Percentiles rank a stretch among this genome's conserved stretches.
These are phyloP conservation scores for Linnemannia schmuckeri DNA, from an alignment of 192 early-diverging fungal species.

Conservation along the genomic window DNA sequence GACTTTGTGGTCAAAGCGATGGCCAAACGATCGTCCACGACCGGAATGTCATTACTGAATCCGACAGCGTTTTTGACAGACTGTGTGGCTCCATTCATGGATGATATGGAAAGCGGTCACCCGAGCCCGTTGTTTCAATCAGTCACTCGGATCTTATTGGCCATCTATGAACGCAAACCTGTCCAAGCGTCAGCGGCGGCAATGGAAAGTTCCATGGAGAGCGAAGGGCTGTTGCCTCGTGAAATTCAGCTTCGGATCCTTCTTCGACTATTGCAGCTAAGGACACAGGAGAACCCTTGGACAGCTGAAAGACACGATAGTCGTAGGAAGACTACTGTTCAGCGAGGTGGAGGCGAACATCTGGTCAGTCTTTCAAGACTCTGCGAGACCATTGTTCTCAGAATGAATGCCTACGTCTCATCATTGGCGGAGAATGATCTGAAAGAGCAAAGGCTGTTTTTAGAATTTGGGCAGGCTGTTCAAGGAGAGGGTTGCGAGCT, in stretches of 20 bases:
- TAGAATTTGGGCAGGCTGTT: not conserved
- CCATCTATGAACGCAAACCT: constrained; percentile 1
- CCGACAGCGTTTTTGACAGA: constrained; percentile 20
- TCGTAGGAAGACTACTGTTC: not conserved
- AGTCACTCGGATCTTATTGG: constrained; percentile 9
- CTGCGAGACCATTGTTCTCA: constrained; percentile 12
- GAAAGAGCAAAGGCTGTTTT: not conserved
- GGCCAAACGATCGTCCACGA: not conserved
- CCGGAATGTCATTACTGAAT: constrained; percentile 8
- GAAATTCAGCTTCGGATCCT: constrained; percentile 19
- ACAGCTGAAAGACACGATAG: not conserved
- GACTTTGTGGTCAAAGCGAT: constrained; percentile 12
- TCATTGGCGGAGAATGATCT: not conserved
- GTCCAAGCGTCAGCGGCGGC: not conserved
- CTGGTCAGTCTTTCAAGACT: constrained; percentile 21
- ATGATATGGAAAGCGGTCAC: not conserved
- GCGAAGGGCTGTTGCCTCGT: not conserved
- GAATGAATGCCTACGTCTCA: not conserved
- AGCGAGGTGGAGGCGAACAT: constrained; percentile 1
- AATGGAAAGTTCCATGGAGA: not conserved
- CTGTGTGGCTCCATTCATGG: constrained; percentile 25
- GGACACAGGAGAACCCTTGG: constrained; percentile 6
- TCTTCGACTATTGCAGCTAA: constrained; percentile 10
- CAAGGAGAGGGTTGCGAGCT: not conserved
- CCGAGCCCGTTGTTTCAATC: constrained; percentile 4